Evolutionary conservation across 202 grass and related monocot species (phyloP), one percentile per base, ranked within the genome.

Genomic region (Zoysia matrella): DNA sequence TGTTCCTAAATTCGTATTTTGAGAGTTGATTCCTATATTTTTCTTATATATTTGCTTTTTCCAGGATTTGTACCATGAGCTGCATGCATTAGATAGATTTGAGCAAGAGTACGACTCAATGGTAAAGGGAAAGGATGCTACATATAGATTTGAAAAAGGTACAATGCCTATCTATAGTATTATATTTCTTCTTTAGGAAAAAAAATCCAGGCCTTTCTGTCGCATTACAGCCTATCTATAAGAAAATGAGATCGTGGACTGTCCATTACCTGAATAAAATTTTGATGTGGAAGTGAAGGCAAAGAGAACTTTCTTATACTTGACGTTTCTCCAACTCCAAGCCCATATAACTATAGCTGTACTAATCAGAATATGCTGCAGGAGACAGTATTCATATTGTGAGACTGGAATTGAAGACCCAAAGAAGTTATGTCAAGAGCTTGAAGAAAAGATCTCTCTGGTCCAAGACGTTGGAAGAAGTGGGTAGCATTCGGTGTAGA

Each of bases 371-470:
- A 68, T 72, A 44, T n/a, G 75, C 82, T 92, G 71, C 77, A 87
- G 88, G 80, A 67, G 92, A 89, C 2, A 94, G 69, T 69, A 80
- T 91, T 89, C 86, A 88, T 76, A 87, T 97, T 65, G 71, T 91
- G 15, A 88, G 78, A 69, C 73, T 91, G 69, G 95, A 94, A 58
- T 65, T 97, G 58, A 97, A 94, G 80, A 86, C 47, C 55, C 92
- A 97, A 94, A 90, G 60, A 61, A 92, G 82, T 69, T 86, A 93
- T 76, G 95, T 97, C 56, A 94, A 92, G 67, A 91, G 68, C 74
- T 91, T 97, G 82, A 91, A 97, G 86, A 97, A 91, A 86, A 91
- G 86, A 86, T 94, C 95, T 83, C 85, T 97, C 60, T 97, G 95
- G 95, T 94, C 88, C 53, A 97, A 86, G 75, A 89, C 81, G 58